Percentiles rank a stretch among this genome's conserved stretches.
These are phyloP conservation scores for Tetragonia tetragonoides DNA, from an alignment of 148 eudicot species.

Conservation along the genomic window DNA sequence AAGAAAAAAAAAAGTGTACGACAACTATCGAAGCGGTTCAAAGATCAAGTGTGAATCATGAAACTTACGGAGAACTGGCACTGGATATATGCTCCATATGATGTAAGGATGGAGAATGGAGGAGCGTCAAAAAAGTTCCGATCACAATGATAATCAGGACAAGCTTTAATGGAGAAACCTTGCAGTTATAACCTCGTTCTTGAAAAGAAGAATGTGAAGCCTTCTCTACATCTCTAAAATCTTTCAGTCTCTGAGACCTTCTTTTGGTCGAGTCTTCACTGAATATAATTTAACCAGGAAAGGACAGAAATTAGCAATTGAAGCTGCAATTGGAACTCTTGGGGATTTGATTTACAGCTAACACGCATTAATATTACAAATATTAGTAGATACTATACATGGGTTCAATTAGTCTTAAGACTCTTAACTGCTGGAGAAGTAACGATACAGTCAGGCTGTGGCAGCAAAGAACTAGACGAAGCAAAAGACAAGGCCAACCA, in stretches of 20 bases:
- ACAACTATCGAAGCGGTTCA: neutral
- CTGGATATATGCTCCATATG: slow-evolving; percentile 43
- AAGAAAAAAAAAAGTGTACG: neutral
- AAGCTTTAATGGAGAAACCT: slow-evolving; percentile 48
- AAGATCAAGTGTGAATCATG: neutral
- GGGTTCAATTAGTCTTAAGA: too few relatives aligned
- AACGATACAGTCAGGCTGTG: too few relatives aligned
- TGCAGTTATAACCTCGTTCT: slow-evolving; percentile 57
- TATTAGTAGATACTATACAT: neutral
- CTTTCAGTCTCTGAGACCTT: slow-evolving; percentile 59
- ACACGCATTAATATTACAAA: neutral
- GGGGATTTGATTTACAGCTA: neutral
- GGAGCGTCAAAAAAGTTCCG: slow-evolving; percentile 55
- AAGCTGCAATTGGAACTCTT: neutral
- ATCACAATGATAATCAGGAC: slow-evolving; percentile 52
- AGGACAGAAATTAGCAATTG: slow-evolving; percentile 2
- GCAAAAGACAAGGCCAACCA: too few relatives aligned
- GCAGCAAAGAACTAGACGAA: too few relatives aligned
- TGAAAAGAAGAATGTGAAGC: slow-evolving; percentile 45
- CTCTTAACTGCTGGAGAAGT: too few relatives aligned
- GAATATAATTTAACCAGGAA: slow-evolving; percentile 23
- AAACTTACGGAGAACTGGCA: slow-evolving; percentile 49
- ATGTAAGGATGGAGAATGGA: slow-evolving; percentile 64
- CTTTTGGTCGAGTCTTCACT: slow-evolving; percentile 79
- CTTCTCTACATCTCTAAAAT: slow-evolving; percentile 61